A percentile compares a stretch with the other conserved stretches of the same genome.
Conservation (phyloP, 176 grass and related monocot genomes). For the Oryza longistaminata region DNA sequence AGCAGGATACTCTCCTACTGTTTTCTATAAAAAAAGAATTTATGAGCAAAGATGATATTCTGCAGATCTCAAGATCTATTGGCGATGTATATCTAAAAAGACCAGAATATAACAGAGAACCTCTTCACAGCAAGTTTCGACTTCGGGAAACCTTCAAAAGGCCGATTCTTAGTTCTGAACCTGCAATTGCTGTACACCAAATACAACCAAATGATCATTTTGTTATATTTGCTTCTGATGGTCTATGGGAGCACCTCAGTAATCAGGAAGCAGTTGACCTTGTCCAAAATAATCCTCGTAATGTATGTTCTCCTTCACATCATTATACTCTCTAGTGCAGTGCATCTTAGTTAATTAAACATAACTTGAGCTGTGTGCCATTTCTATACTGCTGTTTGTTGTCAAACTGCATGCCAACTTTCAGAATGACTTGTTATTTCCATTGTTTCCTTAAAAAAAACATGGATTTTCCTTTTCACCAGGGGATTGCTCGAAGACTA, state of each 20-base stretch:
- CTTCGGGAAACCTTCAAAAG: conserved; percentile 69
- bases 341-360: background rate
- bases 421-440: background rate
- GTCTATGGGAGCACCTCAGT: conserved; percentile 88
- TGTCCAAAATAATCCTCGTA: conserved; percentile 66
- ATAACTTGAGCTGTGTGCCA: background rate
- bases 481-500: conserved; percentile 73
- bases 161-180: conserved; percentile 81
- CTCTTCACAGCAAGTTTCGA: conserved; percentile 72
- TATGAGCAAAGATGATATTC: conserved; percentile 25
- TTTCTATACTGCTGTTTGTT: background rate
- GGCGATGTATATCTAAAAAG: conserved; percentile 88
- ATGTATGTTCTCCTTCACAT: conserved; percentile 50
- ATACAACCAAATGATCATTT: conserved; percentile 69
- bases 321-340: background rate
- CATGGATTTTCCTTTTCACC: conserved; percentile 22
- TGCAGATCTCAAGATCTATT: conserved; percentile 90
- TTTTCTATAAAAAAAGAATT: background rate
- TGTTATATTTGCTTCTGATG: conserved; percentile 94
- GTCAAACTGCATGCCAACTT: background rate
- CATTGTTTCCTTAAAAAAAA: background rate
- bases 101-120: conserved; percentile 75
- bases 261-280: conserved; percentile 88
- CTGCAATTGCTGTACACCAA: conserved; percentile 67
- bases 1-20: background rate